Base-by-base conservation (phyloP, 148 eudicot species). In the Vaccinium myrtillus region DNA sequence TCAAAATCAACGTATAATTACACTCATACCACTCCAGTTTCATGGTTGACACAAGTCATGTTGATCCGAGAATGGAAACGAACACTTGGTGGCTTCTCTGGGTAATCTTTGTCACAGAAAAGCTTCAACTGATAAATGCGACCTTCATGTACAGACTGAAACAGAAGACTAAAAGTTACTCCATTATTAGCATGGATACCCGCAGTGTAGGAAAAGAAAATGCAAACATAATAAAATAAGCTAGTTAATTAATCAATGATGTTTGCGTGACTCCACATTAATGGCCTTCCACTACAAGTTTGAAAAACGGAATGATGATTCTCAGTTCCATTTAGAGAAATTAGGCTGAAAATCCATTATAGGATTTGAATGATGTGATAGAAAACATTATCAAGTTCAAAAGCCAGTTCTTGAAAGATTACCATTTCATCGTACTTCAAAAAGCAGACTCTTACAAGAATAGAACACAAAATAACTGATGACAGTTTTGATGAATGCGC, bases 91-190 rank as follows among this genome's bases (percentile, higher is more conserved):
- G 93, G 91, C 88, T 89, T 88, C 86, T 91, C 93, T 1, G 93
- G 93, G 76, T 91, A 91, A 83, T 91, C 93, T 69, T 90, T 89
- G 87, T 89, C 93, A 82, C 93, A 91, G 73, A 91, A 91, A 54
- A 91, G 78, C 91, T 91, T 91, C 91, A 91, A 77, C 83, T 91
- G 93, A 85, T 91, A 91, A 69, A 91, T 91, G 39, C 92, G 92
- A 23, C 91, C 93, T 89, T 91, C 93, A 50, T 91, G 93, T 58
- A 91, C 91, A 65, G 93, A 86, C 93, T 89, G 87, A 80, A 82
- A 77, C 25, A 46, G 54, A 86, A 12, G 27, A 39, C 5, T 18
- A 23, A 46, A 73, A 83, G 23, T 46, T 71, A 48, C 58, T 48
- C 50, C 39, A 71, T 11, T 32, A 18, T 69, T 51, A 30, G 13